Percentiles rank a stretch among this genome's conserved stretches.
These are phyloP conservation scores for Naganishia sp. DNA, from an alignment of 1,284 basidiomycete genomes.

Conservation along the genomic window DNA sequence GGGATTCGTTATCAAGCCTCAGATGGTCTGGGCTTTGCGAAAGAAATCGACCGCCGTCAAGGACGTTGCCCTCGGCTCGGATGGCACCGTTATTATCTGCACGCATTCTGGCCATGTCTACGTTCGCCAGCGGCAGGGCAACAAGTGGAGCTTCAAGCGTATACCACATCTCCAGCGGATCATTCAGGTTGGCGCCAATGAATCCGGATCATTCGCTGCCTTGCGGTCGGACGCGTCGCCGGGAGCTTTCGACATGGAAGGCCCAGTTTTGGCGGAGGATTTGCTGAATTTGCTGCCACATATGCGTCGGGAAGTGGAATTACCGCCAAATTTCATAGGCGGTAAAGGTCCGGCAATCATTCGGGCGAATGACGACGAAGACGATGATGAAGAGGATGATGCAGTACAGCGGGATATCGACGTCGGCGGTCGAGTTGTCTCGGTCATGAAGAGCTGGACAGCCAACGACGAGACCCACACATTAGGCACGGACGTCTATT, in stretches of 20 bases:
- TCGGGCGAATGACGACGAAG: conserved; percentile 37
- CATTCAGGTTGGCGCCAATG: conserved; percentile 80
- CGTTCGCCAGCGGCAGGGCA: conserved; percentile 64
- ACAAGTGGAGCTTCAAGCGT: conserved; percentile 75
- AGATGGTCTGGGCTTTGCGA: conserved; percentile 86
- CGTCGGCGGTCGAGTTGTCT: conserved; percentile 47
- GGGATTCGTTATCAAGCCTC: conserved; percentile 67
- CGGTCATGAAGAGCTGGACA: conserved; percentile 48
- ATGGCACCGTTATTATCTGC: conserved; percentile 87
- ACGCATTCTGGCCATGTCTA: conserved; percentile 95
- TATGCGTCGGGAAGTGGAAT: conserved; percentile 47
- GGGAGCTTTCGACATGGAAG: conserved; percentile 62
- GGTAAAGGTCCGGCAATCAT: conserved; percentile 33
- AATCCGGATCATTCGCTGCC: conserved; percentile 85
- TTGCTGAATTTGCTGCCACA: conserved; percentile 66
- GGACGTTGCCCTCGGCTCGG: conserved; percentile 84
- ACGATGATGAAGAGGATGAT: conserved; percentile 52
- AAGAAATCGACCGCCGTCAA: conserved; percentile 82
- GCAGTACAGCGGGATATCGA: conserved; percentile 51
- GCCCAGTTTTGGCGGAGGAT: conserved; percentile 68
- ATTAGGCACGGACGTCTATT: conserved; percentile 46
- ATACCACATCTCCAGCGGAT: conserved; percentile 82
- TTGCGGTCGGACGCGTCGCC: conserved; percentile 73
- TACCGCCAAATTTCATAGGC: conserved; percentile 37
- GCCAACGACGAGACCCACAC: conserved; percentile 41